phyloP scores from a whole-genome alignment of 2,329 filamentous ascomycete species.

The Aaosphaeria arxii region DNA sequence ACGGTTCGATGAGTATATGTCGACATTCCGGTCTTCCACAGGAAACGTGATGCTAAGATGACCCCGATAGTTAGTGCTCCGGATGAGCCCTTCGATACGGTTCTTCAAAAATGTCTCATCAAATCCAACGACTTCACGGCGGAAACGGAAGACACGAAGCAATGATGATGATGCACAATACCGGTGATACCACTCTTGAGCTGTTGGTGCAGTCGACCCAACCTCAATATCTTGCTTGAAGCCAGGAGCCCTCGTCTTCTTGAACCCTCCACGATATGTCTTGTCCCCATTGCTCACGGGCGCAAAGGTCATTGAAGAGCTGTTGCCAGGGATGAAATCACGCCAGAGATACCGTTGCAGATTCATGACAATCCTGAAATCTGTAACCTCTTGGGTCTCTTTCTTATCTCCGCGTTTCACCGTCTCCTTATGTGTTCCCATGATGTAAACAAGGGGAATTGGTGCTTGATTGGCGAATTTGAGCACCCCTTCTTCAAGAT shows the following conservation, averaged over 20 bases:
- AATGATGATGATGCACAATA: slow-evolving; percentile 59
- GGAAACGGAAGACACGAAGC: slow-evolving; percentile 52
- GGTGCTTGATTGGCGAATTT: slow-evolving; percentile 25
- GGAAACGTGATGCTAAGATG: slow-evolving; percentile 59
- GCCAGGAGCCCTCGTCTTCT: slow-evolving; percentile 51
- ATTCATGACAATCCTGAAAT: slow-evolving; percentile 38
- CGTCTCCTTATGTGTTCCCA: slow-evolving; percentile 37
- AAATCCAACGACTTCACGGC: slow-evolving; percentile 55
- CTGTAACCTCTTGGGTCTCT: slow-evolving; percentile 31
- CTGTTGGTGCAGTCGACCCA: slow-evolving; percentile 36
- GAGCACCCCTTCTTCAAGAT: slow-evolving; percentile 27
- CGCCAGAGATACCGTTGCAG: slow-evolving; percentile 25
- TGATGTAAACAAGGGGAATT: slow-evolving; percentile 35
- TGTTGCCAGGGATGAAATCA: slow-evolving; percentile 14
- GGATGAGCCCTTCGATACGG: slow-evolving; percentile 57
- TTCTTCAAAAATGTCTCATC: slow-evolving; percentile 54
- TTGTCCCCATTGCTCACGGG: slow-evolving; percentile 59
- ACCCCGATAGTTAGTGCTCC: slow-evolving; percentile 66
- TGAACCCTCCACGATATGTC: slow-evolving; percentile 62
- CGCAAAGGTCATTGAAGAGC: slow-evolving; percentile 22
- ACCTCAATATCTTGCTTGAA: slow-evolving; percentile 46
- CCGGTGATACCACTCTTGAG: slow-evolving; percentile 65
- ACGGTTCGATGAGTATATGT: slow-evolving; percentile 62
- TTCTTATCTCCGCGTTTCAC: slow-evolving; percentile 33
- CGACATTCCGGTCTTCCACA: slow-evolving; percentile 53